Base-by-base conservation (phyloP, 768 basidiomycete species). In the Stropharia rugosoannulata region DNA sequence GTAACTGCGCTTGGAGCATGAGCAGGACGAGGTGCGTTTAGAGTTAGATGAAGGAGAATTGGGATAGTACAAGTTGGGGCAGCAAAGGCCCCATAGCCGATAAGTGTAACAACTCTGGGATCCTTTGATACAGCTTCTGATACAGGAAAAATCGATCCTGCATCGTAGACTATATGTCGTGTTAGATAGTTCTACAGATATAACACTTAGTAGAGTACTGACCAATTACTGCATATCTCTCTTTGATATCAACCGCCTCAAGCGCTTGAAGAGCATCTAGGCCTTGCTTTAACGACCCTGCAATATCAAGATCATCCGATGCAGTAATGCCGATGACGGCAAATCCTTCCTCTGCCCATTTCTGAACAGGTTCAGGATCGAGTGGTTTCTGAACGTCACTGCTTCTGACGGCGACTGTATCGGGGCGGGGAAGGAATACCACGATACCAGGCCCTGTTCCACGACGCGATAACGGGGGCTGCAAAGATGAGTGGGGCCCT, bases 291-390 rank as follows among this genome's bases (percentile, higher is more conserved):
- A 81, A 58, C 48, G 64, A 59, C 19, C 65, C 55, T n/a, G 65
- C 48, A 25, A 73, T 59, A 41, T 63, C 58, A 52, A 66, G 59
- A 22, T 61, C 56, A 10, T 60, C 61, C 3, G 58, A 58, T 25
- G 62, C 36, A 5, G 71, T 70, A 32, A 77, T 62, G 13, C 71
- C 77, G 12, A 73, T 71, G 2, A 81, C 79, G 5, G 75, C 74
- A 54, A 79, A 82, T 0, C 81, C 80, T 62, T 82, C 80, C 61
- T 81, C 79, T 27, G 80, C 79, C 79, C 80, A 81, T 67, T 81
- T 82, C 61, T 70, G 70, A 1, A 75, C 61, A 16, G 81, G 81
- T 51, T 75, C 75, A 1, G 81, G 80, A 64, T 81, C 79, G 13
- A 81, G 68, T 4, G 74, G 67, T 53, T 70, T 70, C 4, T 57